Evolutionary conservation across 179 eudicot species (phyloP), one percentile per base, ranked within the genome.

Genomic region (Corrigiola litoralis): DNA sequence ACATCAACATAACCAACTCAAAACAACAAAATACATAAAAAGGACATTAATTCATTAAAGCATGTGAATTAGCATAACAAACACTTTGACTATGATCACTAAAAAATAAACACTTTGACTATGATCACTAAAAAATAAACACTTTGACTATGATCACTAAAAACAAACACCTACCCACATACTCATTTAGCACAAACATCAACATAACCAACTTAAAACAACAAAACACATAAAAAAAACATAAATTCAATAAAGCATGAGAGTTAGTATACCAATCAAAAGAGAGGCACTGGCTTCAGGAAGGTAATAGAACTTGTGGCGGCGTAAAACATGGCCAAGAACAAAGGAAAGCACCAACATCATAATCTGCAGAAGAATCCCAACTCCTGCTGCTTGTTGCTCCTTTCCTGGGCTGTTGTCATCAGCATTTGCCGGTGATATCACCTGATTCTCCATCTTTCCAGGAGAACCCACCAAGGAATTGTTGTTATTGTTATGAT

Each of bases 211-310:
- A 25, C 5, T 11, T 16, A 17, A 9, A 47, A 24, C 28, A 49
- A 41, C 25, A 0, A 61, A n/a, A 16, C 20, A 20, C 12, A 27
- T 24, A 28, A 29, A 1, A 13, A 20, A 16, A 21, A 10, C 44
- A 1, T 12, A 29, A 10, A 18, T 1, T 7, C 6, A 41, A 9
- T 5, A 69, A n/a, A 25, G n/a, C n/a, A 18, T 10, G 1, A 38
- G 7, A 33, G 24, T 11, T 1, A 42, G 13, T 31, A 11, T 67
- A 92, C 99, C 97, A 57, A 95, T 95, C 51, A 95, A 68, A 29
- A 95, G 95, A 18, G 99, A 95, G 27, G 92, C 99, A 67, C 97
- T 88, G 32, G 99, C 99, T 85, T 95, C 99, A 49, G 99, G 99
- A 45, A 95, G 95, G 53, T 91, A 95, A 68, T 91, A 95, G 80